Base-by-base conservation (phyloP, 2,329 filamentous ascomycete species). In the Incumbomyces lentus region DNA sequence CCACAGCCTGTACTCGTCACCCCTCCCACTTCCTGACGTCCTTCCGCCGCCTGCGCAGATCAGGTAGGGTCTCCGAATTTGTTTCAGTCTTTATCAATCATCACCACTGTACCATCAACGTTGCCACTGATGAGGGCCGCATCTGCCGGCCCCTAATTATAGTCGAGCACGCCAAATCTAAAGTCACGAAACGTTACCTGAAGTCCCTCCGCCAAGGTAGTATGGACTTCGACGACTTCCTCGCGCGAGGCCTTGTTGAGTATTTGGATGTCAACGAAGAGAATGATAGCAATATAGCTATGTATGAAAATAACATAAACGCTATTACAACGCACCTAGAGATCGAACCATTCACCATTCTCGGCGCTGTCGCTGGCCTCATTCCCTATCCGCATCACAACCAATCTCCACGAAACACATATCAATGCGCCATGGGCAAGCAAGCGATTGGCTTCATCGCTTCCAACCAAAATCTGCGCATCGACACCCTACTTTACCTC, bases 341-440 rank as follows among this genome's bases (percentile, higher is more conserved):
- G 65, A 96, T 98, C 52, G 92, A 98, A 62, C 93, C 93, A 0
- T 98, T 98, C 62, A 98, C 92, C 1, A 83, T 98, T 41, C 76
- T 98, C 12, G 92, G 92, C 19, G 92, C 92, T 39, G 92, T 98
- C 19, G 92, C 92, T 33, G 92, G 92, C 36, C 73, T 98, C 32
- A 98, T 98, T 62, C 92, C 92, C 3, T 98, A 96, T 61, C 92
- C 92, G 7, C 92, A 98, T 64, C 92, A 98, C 72, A 98, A 98
- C 66, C 92, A 98, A 65, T 98, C 93, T 13, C 92, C 92, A 8
- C 78, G 92, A 74, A 98, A 98, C 63, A 98, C 92, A 0, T 98
- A 98, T 61, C 90, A 96, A 73, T 95, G 90, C 69, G 92, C 92
- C 68, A 98, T 98, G 92, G 92, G 92, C 77, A 98, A 98, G 70